Evolutionary conservation across 2,329 filamentous ascomycete species (phyloP), one percentile per base, ranked within the genome.

Genomic region (Aspergillus uvarum): DNA sequence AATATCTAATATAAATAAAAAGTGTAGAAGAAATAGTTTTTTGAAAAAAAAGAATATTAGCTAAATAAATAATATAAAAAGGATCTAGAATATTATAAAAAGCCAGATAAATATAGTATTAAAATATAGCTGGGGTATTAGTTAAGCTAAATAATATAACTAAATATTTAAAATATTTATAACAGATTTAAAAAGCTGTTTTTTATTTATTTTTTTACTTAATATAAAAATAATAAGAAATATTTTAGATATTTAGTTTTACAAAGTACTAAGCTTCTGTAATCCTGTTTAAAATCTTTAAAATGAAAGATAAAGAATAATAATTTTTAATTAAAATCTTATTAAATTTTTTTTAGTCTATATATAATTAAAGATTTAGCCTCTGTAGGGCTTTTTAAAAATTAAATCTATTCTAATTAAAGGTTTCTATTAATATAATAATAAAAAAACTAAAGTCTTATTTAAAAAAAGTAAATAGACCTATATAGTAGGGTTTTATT

Each of bases 381-480:
- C 14, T 38, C 6, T 19, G 12, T 31, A 52, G 6, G 3, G 12
- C 24, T 52, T 19, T 52, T 52, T n/a, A 35, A 55, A 55, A 4
- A 55, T 48, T 55, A 55, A 47, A 55, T 31, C 31, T 47, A 47
- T 1, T 48, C 14, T 48, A 48, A 19, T 48, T 55, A 29, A n/a
- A 55, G 0, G 26, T 55, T 55, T 38, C 38, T 35, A 26, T 55
- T 48, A 55, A 55, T 55, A 55, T 55, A 55, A 31, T 47, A 7
- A 19, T 55, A 47, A 29, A 55, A 5, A n/a, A 22, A 19, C 19
- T 55, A 24, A 6, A 55, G n/a, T 48, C 47, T 26, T 19, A 12
- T 22, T 48, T 54, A 2, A 2, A 22, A 22, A 22, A 22, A 22
- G 4, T 22, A 2, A 22, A 22, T 22, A 22, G 2, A 22, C 4